Percentiles rank a stretch among this genome's conserved stretches.
phyloP scores from a whole-genome alignment of 768 basidiomycete genomes.

The Hirschioporus abietinus region DNA sequence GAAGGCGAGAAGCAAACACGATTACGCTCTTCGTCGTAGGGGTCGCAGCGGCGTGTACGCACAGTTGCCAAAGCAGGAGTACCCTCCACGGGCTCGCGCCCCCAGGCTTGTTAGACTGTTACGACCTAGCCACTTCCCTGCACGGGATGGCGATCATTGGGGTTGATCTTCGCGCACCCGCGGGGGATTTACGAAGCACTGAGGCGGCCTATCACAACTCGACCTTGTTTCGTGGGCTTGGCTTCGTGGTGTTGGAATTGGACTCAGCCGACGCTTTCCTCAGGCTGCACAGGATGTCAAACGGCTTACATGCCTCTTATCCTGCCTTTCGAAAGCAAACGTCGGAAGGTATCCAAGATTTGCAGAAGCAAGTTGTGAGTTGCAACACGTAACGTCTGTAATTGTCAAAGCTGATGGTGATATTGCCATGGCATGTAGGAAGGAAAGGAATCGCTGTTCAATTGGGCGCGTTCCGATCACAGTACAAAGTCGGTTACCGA shows the following conservation, averaged over 20 bases:
- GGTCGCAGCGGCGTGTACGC: not conserved
- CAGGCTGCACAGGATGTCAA: too few relatives aligned
- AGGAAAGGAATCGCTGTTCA: not conserved
- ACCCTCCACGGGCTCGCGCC: not conserved
- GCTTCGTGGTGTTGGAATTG: not conserved
- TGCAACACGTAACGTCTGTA: not conserved
- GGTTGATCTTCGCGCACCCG: not conserved
- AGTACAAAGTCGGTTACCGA: not conserved
- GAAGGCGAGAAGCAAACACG: not conserved
- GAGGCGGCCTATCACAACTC: not conserved
- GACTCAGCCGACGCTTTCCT: not conserved
- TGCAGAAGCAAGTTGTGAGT: not conserved
- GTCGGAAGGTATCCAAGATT: not conserved
- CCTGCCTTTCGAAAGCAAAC: not conserved
- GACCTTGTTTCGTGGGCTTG: not conserved
- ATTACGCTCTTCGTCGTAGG: not conserved
- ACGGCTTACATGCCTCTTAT: not conserved
- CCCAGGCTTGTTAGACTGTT: slow-evolving; percentile 1
- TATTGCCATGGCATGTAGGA: not conserved
- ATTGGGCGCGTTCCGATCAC: not conserved
- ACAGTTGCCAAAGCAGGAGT: not conserved
- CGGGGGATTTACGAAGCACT: not conserved
- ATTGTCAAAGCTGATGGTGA: not conserved
- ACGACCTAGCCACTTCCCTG: not conserved
- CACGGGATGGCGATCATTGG: not conserved